Base-by-base conservation (phyloP, 495 filamentous ascomycete species). In the Pseudevernia furfuracea region DNA sequence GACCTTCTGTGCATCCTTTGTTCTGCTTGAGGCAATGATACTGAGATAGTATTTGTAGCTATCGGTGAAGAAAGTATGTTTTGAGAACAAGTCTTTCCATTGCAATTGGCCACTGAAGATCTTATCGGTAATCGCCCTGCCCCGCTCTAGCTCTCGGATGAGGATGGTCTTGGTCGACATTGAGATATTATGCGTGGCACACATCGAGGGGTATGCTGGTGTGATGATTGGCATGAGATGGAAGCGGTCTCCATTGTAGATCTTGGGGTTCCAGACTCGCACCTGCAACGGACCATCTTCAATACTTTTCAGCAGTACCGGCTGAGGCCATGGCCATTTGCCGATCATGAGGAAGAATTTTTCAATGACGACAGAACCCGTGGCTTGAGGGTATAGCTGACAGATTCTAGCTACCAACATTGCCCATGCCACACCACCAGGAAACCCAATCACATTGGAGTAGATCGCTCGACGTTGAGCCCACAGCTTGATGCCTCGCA, bases 171-270 rank as follows among this genome's bases (percentile, higher is more conserved):
- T 92, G 1, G 93, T 95, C 1, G 92, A 96, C 69, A 82, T 77
- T 7, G 88, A 89, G 59, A 98, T 84, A 71, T 96, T 97, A 78
- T 96, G 92, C 0, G 93, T 96, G 4, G 95, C 87, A 71, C 93
- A 97, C 91, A 96, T 96, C 55, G 89, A 92, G 19, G 92, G 94
- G 75, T 96, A 97, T 4, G 95, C 90, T 3, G 94, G 94, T 8
- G 90, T 98, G 71, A 98, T 96, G 70, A 98, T 90, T 57, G 94
- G 94, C 94, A 98, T 98, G 21, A 94, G 75, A 74, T 97, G 93
- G 66, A 82, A 87, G 44, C 83, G 80, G 71, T 97, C 94, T 57
- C 82, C 82, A 65, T 84, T 82, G 70, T 96, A 95, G 44, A 95
- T 79, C 82, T 87, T 87, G 53, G 94, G 95, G 69, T 98, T 97